Base-by-base conservation (phyloP, 768 basidiomycete genomes). In the Termitomyces sp. region DNA sequence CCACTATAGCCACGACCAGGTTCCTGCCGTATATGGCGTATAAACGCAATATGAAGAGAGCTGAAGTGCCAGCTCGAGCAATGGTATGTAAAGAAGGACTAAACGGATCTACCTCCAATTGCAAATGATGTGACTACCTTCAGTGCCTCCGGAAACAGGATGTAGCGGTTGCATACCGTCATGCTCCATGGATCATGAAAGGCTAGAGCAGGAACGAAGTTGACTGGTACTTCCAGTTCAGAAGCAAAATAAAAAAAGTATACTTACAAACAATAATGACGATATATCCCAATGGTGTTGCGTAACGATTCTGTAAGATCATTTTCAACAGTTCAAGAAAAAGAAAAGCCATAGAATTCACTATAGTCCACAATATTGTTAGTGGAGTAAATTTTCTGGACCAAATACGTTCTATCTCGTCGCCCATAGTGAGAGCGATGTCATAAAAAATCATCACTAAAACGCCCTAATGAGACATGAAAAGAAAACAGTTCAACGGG, bases 221-320 rank as follows among this genome's bases (percentile, higher is more conserved):
- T 4, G 34, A 14, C 2, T 34, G 34, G 34, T 34, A 34, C 34
- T 34, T 34, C 34, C 34, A 34, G 34, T 34, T 4, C 34, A 14
- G 14, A 34, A 34, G 34, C 0, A 34, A 34, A 14, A 34, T 34
- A 34, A 2, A 12, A 34, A 34, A 34, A 34, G 11, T 14, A 14
- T 34, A 65, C 70, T 60, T 56, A 69, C 73, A 73, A 28, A 70
- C 65, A 25, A 66, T 70, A 39, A 75, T 71, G 14, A 73, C 63
- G 27, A 73, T 69, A 50, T 70, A 73, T 9, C 65, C 72, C 54
- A 75, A 50, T 0, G 73, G 73, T 40, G 72, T 64, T 4, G 72
- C 52, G 52, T 75, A 75, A 9, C 73, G 70, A 59, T 75, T 75
- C 73, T 74, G 34, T 14, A 14, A 39, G 3, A 49, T 12, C 14